Base-by-base conservation (phyloP, 192 early-diverging fungal genomes). In the Linderina pennispora region DNA sequence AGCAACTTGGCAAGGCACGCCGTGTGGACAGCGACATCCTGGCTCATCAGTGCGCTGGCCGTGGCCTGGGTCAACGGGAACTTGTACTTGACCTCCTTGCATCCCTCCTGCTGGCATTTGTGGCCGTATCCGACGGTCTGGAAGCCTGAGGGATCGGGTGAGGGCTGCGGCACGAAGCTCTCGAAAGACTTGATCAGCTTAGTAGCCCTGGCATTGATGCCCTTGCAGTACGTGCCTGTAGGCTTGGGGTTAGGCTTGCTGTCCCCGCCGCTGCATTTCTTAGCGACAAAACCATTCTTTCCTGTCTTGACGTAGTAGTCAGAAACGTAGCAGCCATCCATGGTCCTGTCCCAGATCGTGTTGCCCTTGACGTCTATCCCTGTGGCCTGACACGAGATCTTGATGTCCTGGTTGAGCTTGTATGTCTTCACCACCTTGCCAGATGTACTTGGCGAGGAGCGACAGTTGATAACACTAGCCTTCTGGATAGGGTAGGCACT, bases 291-390 rank as follows among this genome's bases (percentile, higher is more conserved):
- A n/a, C 14, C 15, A n/a, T 7, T 38, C 7, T n/a, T 31, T n/a
- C 36, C 36, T 5, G 36, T 38, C 36, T 38, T 38, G 15, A 54
- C 43, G 34, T 54, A 54, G 22, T 54, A 54, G 23, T 54, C 52
- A 2, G 43, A 23, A 4, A 43, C 39, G 26, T 54, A 54, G 43
- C 40, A 44, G 52, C 43, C 52, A 17, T 31, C 43, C 4, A 6
- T 38, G 15, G 36, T 18, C 36, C n/a, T n/a, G 19, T 38, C 36
- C 36, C 36, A 38, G 15, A 38, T n/a, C 7, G 5, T 38, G 36
- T 18, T n/a, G 19, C 36, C 36, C 4, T 38, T 19, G 19, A 38
- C 19, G 8, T 5, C 5, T 19, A 7, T n/a, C 5, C 36, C 36
- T 18, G 36, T 19, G 36, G 15, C n/a, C 19, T 38, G 36, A 15